These are phyloP conservation scores for Raddia distichophylla DNA, from an alignment of 176 grass and related monocot species.

Conservation along the genomic window DNA sequence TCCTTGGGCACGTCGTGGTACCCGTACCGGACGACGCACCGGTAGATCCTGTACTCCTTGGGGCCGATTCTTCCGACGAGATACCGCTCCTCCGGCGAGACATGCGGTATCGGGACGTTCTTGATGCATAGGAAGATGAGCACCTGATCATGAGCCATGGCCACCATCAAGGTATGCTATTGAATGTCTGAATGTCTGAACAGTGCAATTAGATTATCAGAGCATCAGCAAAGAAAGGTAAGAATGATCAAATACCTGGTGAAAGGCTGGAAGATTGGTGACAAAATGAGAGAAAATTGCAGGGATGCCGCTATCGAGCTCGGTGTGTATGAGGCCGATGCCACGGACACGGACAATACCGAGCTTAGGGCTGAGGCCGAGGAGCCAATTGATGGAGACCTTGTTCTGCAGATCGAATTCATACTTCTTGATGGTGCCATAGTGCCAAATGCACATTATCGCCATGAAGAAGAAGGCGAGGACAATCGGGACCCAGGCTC, in stretches of 20 bases:
- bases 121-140: conserved; percentile 96
- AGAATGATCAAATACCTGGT: conserved; percentile 59
- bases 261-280: conserved; percentile 94
- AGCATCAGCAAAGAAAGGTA: background rate
- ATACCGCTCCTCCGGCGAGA: conserved; percentile 73
- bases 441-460: conserved; percentile 95
- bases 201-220: background rate
- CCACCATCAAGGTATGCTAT: background rate
- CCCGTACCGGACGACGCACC: conserved; percentile 90
- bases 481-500: conserved; percentile 83
- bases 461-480: conserved; percentile 81
- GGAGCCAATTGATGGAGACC: conserved; percentile 94
- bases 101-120: conserved; percentile 70
- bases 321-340: conserved; percentile 83
- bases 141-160: conserved; percentile 50
- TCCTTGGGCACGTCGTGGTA: conserved; percentile 95
- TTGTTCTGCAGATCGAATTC: conserved; percentile 92
- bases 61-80: conserved; percentile 89
- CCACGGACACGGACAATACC: conserved; percentile 84
- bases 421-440: conserved; percentile 90
- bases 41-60: conserved; percentile 82
- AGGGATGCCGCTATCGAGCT: conserved; percentile 85
- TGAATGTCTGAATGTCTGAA: conserved; percentile 27
- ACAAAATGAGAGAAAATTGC: conserved; percentile 98
- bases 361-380: conserved; percentile 69